Percentiles rank a stretch among this genome's conserved stretches.
Conservation (phyloP, 78 protist species). For the Dictyostelium firmibasis region DNA sequence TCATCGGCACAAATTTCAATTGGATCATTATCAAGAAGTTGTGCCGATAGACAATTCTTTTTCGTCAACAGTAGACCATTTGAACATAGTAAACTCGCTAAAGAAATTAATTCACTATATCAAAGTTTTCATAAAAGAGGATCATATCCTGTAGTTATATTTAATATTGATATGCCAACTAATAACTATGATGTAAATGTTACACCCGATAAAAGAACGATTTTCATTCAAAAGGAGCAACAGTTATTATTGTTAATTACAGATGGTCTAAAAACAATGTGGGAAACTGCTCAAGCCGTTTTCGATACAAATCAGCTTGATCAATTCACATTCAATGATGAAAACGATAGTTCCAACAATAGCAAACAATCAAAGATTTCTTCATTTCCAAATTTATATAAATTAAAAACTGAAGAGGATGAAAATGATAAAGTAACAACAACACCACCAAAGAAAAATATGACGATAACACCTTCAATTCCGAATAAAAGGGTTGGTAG, state of each 20-base stretch:
- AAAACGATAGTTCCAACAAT: neutral
- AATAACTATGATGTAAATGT: constrained; percentile 93
- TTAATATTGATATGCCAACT: constrained; percentile 43
- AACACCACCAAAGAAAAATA: neutral
- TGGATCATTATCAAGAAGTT: constrained; percentile 8
- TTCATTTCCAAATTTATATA: constrained; percentile 10
- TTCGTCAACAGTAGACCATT: constrained; percentile 92
- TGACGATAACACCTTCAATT: neutral
- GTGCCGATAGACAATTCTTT: constrained; percentile 83
- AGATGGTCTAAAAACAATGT: constrained; percentile 19
- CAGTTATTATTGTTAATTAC: constrained; percentile 2
- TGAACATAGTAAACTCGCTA: constrained; percentile 78
- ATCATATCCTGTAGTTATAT: constrained; percentile 70
- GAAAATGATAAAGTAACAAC: neutral
- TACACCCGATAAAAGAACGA: constrained; percentile 95
- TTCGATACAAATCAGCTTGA: constrained; percentile 24
- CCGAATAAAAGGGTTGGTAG: neutral
- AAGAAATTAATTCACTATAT: constrained; percentile 78
- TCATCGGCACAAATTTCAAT: neutral
- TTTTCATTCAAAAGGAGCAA: constrained; percentile 81
- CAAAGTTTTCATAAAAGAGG: constrained; percentile 11
- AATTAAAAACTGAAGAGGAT: constrained; percentile 5
- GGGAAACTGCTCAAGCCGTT: constrained; percentile 41
- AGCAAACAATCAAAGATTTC: constrained; percentile 6
- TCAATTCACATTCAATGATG: neutral